Base-by-base conservation (phyloP, 768 basidiomycete species). In the Hericium alpestre region DNA sequence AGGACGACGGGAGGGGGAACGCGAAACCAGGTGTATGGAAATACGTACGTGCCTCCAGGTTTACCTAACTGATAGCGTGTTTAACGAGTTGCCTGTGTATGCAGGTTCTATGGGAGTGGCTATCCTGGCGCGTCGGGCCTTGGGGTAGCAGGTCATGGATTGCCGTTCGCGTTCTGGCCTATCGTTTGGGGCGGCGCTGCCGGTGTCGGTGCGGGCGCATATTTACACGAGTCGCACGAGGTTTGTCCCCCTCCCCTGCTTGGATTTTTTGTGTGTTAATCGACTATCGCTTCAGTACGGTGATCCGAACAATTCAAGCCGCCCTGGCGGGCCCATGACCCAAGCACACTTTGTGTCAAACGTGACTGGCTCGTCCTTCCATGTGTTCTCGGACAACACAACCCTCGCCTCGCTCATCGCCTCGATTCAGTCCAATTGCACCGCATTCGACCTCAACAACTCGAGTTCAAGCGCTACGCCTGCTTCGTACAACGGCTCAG, bases 281-380 rank as follows among this genome's bases (percentile, higher is more conserved):
- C 32, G 2, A 32, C 8, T 32, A 32, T 38, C 1, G 20, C 22
- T 16, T n/a, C 58, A 74, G 72, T 73, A 73, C 47, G 72, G 72
- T 22, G 61, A 62, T 5, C 65, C 67, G 3, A 63, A 65, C 41
- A 73, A 73, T 55, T 63, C 67, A 11, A 66, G 65, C 18, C 66
- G 73, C 7, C 72, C 73, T 0, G 73, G 72, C 2, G 72, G 73
- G 6, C 63, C 67, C 0, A 58, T 70, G 58, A 58, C 59, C 22
- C 57, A 63, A 23, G 65, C 67, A 2, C 54, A 63, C 3, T 69
- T 72, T 61, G 56, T 60, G 4, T 69, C 71, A n/a, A 64, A 57
- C 23, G 62, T 55, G 37, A 63, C 64, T 0, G 65, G 66, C 50
- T 64, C 65, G 25, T 70, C 65, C 1, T 72, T 73, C 63, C 65